These are phyloP conservation scores for Nigrospora oryzae DNA, from an alignment of 2,329 filamentous ascomycete species.

Conservation along the genomic window DNA sequence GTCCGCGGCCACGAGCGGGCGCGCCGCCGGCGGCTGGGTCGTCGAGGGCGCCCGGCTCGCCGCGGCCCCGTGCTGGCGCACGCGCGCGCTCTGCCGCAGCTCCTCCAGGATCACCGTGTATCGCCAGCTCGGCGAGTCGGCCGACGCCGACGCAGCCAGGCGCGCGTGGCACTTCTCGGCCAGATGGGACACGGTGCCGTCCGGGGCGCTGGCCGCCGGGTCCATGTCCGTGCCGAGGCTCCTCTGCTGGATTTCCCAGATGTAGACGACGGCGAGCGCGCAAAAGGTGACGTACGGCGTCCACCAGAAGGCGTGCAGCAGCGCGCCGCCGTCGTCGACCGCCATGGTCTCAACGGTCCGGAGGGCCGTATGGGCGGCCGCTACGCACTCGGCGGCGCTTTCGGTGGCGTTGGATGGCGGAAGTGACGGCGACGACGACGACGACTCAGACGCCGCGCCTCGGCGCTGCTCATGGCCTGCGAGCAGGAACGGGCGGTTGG, in stretches of 20 bases:
- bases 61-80: neutral
- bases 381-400: constrained; percentile 34
- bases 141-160: constrained; percentile 27
- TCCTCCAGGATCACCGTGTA: constrained; percentile 46
- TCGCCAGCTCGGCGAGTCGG: constrained; percentile 33
- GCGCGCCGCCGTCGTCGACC: too few relatives aligned
- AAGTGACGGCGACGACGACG: too few relatives aligned
- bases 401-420: neutral
- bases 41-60: neutral
- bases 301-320: too few relatives aligned
- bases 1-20: neutral
- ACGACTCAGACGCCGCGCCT: too few relatives aligned
- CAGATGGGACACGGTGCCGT: constrained; percentile 23
- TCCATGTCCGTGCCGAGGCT: neutral
- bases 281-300: too few relatives aligned
- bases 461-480: too few relatives aligned
- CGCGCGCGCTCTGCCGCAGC: constrained; percentile 28
- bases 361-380: constrained; percentile 35
- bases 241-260: too few relatives aligned
- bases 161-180: constrained; percentile 38
- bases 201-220: neutral
- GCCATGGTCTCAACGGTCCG: constrained; percentile 30
- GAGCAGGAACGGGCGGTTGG: too few relatives aligned
- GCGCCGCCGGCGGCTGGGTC: too few relatives aligned
- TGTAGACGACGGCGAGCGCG: too few relatives aligned